Conservation (phyloP, 805 yeast species). For the Candida glaebosa region DNA sequence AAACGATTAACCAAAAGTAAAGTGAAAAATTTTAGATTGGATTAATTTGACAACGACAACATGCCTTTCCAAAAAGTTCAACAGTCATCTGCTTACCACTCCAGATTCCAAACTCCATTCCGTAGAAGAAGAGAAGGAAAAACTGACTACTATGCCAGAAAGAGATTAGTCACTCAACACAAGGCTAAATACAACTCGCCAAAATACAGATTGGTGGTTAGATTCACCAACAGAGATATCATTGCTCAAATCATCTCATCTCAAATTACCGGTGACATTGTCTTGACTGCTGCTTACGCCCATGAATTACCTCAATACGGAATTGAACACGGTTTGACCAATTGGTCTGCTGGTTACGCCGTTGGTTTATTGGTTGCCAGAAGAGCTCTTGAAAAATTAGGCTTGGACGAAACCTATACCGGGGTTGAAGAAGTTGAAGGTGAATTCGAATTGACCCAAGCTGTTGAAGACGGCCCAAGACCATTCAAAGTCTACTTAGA, state of each 20-base stretch:
- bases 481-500: constrained; percentile 99
- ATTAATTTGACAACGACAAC: constrained; percentile 23
- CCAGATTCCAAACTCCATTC: constrained; percentile 99
- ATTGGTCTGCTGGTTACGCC: constrained; percentile 99
- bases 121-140: constrained; percentile 99
- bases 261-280: constrained; percentile 94
- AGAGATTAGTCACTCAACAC: constrained; percentile 99
- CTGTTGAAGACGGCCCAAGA: constrained; percentile 98
- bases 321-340: constrained; percentile 96
- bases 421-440: constrained; percentile 99
- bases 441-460: constrained; percentile 97
- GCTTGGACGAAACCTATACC: constrained; percentile 94
- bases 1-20: background rate
- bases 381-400: constrained; percentile 97
- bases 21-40: background rate
- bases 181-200: constrained; percentile 99
- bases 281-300: constrained; percentile 96
- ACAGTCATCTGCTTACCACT: constrained; percentile 92
- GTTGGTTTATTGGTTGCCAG: constrained; percentile 98
- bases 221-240: constrained; percentile 99
- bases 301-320: constrained; percentile 99
- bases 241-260: constrained; percentile 97
- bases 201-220: constrained; percentile 98
- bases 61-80: constrained; percentile 74
- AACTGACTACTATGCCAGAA: constrained; percentile 99